Percentiles rank a stretch among this genome's conserved stretches.
phyloP scores from a whole-genome alignment of 495 filamentous ascomycete genomes.

The Hyphodiscus hymeniophilus region DNA sequence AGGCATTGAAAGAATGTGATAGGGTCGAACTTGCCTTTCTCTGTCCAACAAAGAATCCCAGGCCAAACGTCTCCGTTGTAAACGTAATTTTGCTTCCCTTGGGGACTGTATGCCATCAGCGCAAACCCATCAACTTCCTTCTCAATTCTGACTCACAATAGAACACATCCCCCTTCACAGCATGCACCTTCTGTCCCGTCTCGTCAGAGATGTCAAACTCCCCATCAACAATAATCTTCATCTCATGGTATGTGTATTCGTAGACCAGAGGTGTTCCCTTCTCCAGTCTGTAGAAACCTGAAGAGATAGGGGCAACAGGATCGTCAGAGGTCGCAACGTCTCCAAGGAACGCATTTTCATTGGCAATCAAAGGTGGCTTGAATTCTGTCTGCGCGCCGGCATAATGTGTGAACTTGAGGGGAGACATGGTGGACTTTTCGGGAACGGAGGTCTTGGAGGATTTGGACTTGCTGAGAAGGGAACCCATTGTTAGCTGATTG shows the following conservation, averaged over 20 bases:
- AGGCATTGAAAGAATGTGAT: too few relatives aligned
- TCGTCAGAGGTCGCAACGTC: slow-evolving; percentile 54
- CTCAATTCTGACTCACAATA: slow-evolving; percentile 31
- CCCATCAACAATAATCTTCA: slow-evolving; percentile 72
- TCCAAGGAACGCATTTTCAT: slow-evolving; percentile 66
- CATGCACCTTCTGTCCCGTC: slow-evolving; percentile 60
- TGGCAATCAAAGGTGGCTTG: slow-evolving; percentile 64
- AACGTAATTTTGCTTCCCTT: slow-evolving; percentile 75
- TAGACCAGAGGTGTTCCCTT: slow-evolving; percentile 68
- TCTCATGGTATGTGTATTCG: slow-evolving; percentile 69
- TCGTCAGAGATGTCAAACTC: slow-evolving; percentile 67
- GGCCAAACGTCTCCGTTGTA: slow-evolving; percentile 57
- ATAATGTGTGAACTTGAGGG: slow-evolving; percentile 42
- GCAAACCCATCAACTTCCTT: slow-evolving; percentile 20
- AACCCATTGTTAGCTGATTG: slow-evolving; percentile 25
- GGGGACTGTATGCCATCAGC: slow-evolving; percentile 35
- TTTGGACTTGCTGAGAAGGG: slow-evolving; percentile 28
- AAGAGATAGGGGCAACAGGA: slow-evolving; percentile 54
- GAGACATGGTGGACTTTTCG: slow-evolving; percentile 13
- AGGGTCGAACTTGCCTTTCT: slow-evolving; percentile 18
- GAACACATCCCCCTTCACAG: slow-evolving; percentile 64
- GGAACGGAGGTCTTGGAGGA: slow-evolving; percentile 16
- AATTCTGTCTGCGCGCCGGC: slow-evolving; percentile 53
- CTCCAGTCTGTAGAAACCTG: slow-evolving; percentile 67
- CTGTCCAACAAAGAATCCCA: slow-evolving; percentile 60